Evolutionary conservation across 805 yeast species (phyloP), one percentile per base, ranked within the genome.

Genomic region (Saturnispora saitoi): DNA sequence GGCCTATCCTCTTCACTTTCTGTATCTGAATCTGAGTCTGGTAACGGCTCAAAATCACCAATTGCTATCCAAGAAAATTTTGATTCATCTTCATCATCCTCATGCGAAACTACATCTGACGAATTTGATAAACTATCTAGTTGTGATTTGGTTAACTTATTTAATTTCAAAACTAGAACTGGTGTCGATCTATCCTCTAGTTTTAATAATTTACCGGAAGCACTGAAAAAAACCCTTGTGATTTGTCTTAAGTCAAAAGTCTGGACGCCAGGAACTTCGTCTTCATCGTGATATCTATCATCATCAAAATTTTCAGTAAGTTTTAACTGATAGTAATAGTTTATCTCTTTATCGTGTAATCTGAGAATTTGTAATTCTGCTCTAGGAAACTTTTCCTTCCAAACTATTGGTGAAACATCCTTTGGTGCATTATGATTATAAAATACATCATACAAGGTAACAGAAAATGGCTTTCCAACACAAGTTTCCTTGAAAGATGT

Each of bases 381-480:
- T 48, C 78, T 71, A 15, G 87, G 81, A 63, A 70, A 76, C 43
- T 80, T 81, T 54, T 86, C 95, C 54, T 81, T 82, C 95, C 95
- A 86, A 2, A 77, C 70, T 2, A 85, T 71, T 47, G 75, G 72
- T 37, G 53, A 53, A 15, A 67, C 67, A 6, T 53, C 56, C 9
- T 52, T 9, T 9, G 54, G 39, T 38, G 76, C 57, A 42, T 73
- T 72, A 10, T 78, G 72, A 49, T 80, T 77, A 58, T 80, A 79
- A 56, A 83, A 85, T 3, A 86, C 73, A 4, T 86, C 70, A 55
- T 77, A 86, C 54, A 76, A 63, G 3, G 77, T 80, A 42, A 82
- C 61, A 48, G 69, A 71, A 61, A 84, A 84, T 0, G 55, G 54
- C 0, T 87, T 87, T 0, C 90, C 90, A 1, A 83, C 77, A 48